Percentiles rank a stretch among this genome's conserved stretches.
Evolutionary conservation across 2,329 filamentous ascomycete genomes (phyloP).

Genomic region (Endoconidiophora laricicola): DNA sequence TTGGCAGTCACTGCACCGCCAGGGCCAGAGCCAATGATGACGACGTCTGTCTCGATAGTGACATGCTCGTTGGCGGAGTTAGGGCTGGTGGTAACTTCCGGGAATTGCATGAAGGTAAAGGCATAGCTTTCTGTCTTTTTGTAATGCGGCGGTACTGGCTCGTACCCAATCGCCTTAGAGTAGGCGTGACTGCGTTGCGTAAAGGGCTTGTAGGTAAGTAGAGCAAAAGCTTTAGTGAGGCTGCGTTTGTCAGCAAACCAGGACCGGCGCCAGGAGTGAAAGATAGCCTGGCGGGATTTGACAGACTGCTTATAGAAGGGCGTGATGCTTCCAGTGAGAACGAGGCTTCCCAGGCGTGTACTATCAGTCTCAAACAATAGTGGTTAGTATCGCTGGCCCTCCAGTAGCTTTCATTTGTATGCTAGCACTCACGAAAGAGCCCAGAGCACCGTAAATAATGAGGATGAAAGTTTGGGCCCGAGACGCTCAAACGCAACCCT

Average conservation of each 20-base stretch:
- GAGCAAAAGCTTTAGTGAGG: conserved; percentile 38
- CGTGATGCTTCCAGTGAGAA: conserved; percentile 50
- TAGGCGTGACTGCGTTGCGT: conserved; percentile 39
- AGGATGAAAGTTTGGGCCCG: conserved; percentile 19
- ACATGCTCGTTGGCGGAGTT: conserved; percentile 42
- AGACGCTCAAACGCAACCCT: conserved; percentile 25
- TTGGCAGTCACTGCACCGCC: conserved; percentile 72
- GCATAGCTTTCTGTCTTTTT: conserved; percentile 33
- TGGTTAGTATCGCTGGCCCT: neutral
- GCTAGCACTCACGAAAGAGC: conserved; percentile 27
- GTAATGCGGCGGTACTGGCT: conserved; percentile 35
- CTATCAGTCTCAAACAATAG: conserved; percentile 21
- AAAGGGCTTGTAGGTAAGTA: conserved; percentile 37
- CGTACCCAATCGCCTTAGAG: conserved; percentile 38
- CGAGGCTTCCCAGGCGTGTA: conserved; percentile 42
- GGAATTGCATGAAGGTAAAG: conserved; percentile 46
- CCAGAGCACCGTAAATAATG: conserved; percentile 25
- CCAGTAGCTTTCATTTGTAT: neutral
- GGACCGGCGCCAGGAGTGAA: conserved; percentile 45
- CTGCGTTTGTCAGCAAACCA: conserved; percentile 36
- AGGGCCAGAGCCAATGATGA: conserved; percentile 76
- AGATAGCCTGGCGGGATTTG: conserved; percentile 41
- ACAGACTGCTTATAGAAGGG: conserved; percentile 46
- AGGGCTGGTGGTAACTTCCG: conserved; percentile 13
- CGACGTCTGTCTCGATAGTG: conserved; percentile 39